These are phyloP conservation scores for Hypoxylon sp. DNA, from an alignment of 2,329 filamentous ascomycete species.

Conservation along the genomic window DNA sequence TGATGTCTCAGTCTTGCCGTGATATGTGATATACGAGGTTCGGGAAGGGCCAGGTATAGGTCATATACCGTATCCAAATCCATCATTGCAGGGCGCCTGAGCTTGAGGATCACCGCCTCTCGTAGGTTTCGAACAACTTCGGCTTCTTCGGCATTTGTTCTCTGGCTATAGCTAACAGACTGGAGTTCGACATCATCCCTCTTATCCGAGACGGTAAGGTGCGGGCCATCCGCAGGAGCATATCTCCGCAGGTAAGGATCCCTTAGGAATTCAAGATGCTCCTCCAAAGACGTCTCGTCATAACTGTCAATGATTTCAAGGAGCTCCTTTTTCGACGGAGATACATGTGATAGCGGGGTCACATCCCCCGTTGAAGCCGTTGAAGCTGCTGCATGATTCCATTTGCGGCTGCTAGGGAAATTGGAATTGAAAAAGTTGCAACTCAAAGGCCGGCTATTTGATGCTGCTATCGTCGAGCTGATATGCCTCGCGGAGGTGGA, in stretches of 20 bases:
- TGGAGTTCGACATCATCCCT: conserved; percentile 63
- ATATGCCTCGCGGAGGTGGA: conserved; percentile 32
- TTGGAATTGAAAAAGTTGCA: conserved; percentile 44
- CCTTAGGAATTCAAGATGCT: conserved; percentile 64
- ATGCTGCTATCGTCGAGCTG: conserved; percentile 44
- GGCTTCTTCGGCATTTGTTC: conserved; percentile 53
- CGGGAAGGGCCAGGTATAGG: conserved; percentile 63
- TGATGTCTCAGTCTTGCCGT: conserved; percentile 67
- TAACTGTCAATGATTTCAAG: conserved; percentile 66
- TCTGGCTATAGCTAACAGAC: conserved; percentile 56
- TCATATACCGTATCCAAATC: conserved; percentile 62
- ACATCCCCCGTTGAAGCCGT: conserved; percentile 1
- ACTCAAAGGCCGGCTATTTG: conserved; percentile 34
- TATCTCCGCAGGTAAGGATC: conserved; percentile 68
- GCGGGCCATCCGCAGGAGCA: conserved; percentile 63
- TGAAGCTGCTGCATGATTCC: conserved; percentile 42
- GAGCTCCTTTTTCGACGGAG: conserved; percentile 58
- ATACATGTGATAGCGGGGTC: not conserved
- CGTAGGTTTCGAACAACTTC: conserved; percentile 57
- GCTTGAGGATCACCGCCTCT: conserved; percentile 56
- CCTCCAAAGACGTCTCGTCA: conserved; percentile 62
- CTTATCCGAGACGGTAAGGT: conserved; percentile 63
- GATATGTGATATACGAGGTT: conserved; percentile 65
- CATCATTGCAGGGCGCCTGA: conserved; percentile 57
- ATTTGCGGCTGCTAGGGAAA: conserved; percentile 35